Conservation (phyloP, 805 yeast genomes). For the Lipomyces sp. region DNA sequence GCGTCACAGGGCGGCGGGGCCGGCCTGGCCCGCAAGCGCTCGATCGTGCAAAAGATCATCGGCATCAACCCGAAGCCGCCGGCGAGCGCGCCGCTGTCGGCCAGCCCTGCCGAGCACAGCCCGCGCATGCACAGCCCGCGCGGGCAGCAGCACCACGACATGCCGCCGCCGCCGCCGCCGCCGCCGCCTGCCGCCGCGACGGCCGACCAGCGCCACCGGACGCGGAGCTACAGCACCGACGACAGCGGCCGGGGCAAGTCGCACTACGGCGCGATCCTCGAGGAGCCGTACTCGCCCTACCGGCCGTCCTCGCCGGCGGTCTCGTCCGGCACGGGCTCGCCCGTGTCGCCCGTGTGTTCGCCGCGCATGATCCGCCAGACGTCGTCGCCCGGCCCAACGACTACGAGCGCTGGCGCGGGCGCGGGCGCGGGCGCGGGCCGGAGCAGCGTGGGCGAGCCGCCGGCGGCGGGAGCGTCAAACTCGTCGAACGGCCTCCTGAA, state of each 20-base stretch:
- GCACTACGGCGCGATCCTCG: too few relatives aligned
- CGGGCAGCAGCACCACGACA: too few relatives aligned
- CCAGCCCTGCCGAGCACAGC: background rate
- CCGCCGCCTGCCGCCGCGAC: background rate
- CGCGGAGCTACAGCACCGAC: constrained; percentile 13
- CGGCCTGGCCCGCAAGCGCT: constrained; percentile 74
- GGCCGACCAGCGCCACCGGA: constrained; percentile 29
- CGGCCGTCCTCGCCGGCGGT: constrained; percentile 1
- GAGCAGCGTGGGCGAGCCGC: background rate
- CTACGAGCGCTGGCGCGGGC: constrained; percentile 23
- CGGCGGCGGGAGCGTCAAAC: constrained; percentile 5
- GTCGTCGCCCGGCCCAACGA: constrained; percentile 22
- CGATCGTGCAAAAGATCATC: constrained; percentile 66
- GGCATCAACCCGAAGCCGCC: constrained; percentile 19
- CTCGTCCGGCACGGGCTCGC: background rate
- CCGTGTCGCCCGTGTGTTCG: constrained; percentile 5
- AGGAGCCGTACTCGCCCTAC: background rate
- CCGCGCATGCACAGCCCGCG: background rate
- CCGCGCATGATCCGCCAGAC: constrained; percentile 23
- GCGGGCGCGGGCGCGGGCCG: background rate
- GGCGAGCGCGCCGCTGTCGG: constrained; percentile 22
- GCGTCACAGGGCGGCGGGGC: constrained; percentile 38
- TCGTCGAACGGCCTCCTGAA: constrained; percentile 55
- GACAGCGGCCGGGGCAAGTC: background rate
- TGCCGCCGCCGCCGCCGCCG: constrained; percentile 26